These are phyloP conservation scores for Penicillium concentricum DNA, from an alignment of 2,329 filamentous ascomycete species.

Conservation along the genomic window DNA sequence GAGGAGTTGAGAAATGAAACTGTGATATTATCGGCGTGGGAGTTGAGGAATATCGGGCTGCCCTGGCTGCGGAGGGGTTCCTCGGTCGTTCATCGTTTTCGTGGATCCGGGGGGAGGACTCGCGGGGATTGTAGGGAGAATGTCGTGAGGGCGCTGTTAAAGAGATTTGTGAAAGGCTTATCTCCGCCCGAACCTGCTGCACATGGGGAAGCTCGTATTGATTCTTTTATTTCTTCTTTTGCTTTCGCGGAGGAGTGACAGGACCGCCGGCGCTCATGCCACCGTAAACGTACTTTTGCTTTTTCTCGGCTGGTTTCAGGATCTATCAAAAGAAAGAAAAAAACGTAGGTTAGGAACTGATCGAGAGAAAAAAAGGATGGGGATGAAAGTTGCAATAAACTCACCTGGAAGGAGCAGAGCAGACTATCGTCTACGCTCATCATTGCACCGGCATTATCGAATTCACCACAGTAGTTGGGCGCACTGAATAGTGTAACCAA, in stretches of 20 bases:
- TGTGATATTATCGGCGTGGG: constrained; percentile 16
- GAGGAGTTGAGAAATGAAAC: constrained; percentile 7
- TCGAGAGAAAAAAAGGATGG: background rate
- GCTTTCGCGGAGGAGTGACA: constrained; percentile 69
- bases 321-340: constrained; percentile 59
- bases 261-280: constrained; percentile 69
- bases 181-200: constrained; percentile 94
- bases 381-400: constrained; percentile 16
- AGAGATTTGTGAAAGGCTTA: constrained; percentile 52
- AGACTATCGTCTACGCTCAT: constrained; percentile 99
- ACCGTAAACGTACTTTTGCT: constrained; percentile 97
- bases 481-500: constrained; percentile 96
- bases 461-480: constrained; percentile 98
- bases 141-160: constrained; percentile 31
- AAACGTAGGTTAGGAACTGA: constrained; percentile 13
- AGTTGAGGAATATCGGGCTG: constrained; percentile 18
- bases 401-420: constrained; percentile 96
- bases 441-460: constrained; percentile 99
- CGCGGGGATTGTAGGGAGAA: constrained; percentile 21
- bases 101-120: constrained; percentile 20
- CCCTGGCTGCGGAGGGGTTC: constrained; percentile 16
- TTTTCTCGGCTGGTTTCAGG: constrained; percentile 99
- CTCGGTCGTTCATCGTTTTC: constrained; percentile 29
- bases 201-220: constrained; percentile 70
- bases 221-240: constrained; percentile 67